Evolutionary conservation across 1,284 basidiomycete genomes (phyloP), one percentile per base, ranked within the genome.

Genomic region (Inonotus hispidus): DNA sequence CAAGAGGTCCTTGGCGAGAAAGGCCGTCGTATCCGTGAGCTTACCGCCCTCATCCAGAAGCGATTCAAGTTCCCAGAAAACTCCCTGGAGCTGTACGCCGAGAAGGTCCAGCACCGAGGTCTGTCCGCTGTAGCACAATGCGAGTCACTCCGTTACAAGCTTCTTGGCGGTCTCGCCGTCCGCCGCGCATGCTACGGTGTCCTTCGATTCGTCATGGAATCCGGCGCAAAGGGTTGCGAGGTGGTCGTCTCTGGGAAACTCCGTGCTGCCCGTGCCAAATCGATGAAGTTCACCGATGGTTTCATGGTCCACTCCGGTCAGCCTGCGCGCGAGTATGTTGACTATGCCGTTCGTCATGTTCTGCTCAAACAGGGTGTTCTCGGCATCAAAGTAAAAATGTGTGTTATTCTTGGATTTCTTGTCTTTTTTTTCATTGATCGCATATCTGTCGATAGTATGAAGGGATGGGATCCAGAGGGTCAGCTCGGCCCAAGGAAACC

Each of bases 281-380:
- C 93, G 54, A 99, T 99, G 97, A 99, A 99, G 81, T 99, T 99
- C 83, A 98, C 95, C 74, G 97, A 99, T 72, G 97, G 97, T 58
- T 98, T 98, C 89, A 98, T 99, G 94, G 96, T 99, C 77, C 97
- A 99, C 88, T 98, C 97, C 68, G 97, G 97, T 86, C 96, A 99
- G 81, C 97, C 97, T 70, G 90, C 88, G 61, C 82, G 88, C 65
- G 97, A 99, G 77, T 99, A 96, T 71, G 95, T 99, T 65, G 96
- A 99, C 82, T 87, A 94, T 72, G 97, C 97, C 65, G 95, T 98
- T 72, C 88, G 97, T 70, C 97, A 99, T 83, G 97, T 99, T 70
- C 85, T 99, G 71, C 88, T 99, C 71, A 91, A 94, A 73, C 97
- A 99, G 78, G 97, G 97, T 89, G 97, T 99, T 64, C 87, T 99